Conservation (phyloP, 1,284 basidiomycete genomes). For the Ustilago cynodontis region DNA sequence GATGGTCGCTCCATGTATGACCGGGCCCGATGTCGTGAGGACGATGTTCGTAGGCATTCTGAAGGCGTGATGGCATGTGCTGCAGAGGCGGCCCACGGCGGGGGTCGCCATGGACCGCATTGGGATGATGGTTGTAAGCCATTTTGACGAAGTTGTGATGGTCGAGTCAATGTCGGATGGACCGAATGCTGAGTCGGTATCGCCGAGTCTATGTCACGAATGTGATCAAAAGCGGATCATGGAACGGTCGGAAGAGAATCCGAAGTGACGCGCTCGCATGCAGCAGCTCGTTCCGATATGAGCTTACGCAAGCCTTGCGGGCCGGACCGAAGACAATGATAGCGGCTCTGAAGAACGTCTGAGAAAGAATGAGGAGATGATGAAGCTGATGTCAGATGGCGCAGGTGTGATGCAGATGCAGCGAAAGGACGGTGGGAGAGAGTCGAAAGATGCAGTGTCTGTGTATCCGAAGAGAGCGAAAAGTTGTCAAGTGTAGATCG, state of each 20-base stretch:
- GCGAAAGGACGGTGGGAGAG: background rate
- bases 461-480: background rate
- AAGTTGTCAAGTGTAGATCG: background rate
- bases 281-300: background rate
- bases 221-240: background rate
- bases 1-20: constrained; percentile 7
- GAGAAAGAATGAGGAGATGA: background rate
- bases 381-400: background rate
- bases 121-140: constrained; percentile 13
- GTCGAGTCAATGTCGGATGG: background rate
- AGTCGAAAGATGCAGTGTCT: background rate
- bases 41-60: constrained; percentile 11
- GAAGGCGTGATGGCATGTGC: constrained; percentile 1
- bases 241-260: background rate
- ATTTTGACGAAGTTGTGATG: background rate
- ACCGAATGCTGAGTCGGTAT: background rate
- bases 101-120: background rate
- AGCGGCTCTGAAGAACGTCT: too few relatives aligned
- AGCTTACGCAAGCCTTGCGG: background rate
- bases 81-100: constrained; percentile 13
- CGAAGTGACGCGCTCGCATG: background rate
- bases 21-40: background rate
- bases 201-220: background rate
- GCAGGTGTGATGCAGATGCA: background rate
- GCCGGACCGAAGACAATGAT: background rate